Base-by-base conservation (phyloP, 257 asterid genomes). In the Solanum clarkiae region DNA sequence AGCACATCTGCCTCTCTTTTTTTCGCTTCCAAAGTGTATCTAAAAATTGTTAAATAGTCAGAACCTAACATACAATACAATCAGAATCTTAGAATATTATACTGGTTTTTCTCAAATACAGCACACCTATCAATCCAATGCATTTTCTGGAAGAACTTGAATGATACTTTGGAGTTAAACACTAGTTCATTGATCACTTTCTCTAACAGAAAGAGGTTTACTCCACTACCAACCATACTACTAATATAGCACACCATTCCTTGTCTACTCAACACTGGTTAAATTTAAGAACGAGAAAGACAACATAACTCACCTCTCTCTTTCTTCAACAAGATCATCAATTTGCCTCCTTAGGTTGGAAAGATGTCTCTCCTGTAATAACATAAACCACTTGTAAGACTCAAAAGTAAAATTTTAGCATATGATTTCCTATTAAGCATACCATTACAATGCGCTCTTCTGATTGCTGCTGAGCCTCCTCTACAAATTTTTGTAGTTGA, bases 391-490 rank as follows among this genome's bases (percentile, higher is more conserved):
- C 84, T 79, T 55, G 84, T 86, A 81, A 90, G 87, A 88, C 24
- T 17, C 77, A 69, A 69, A 70, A 40, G 29, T 40, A 70, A 70
- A 70, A 18, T 6, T 70, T 85, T 63, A 56, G 79, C 20, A 59
- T 86, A 44, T 59, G 44, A 65, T 68, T 53, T 49, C 82, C 70
- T 65, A 79, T 20, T 54, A 56, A 49, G 29, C 44, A 32, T 92
- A 95, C 99, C 99, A 91, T 91, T 42, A 89, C 85, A 86, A 36
- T 89, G 86, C 87, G 86, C 82, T 93, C 89, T 85, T 86, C 92
- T 77, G 91, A 90, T 69, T 90, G 93, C 80, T 92, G 93, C 77
- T 93, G 95, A 90, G 95, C 97, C 84, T 91, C 95, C 90, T 92
- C 94, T 54, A 94, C 90, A 66, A 94, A 86, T 91, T 90, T 92